Evolutionary conservation across 2,329 filamentous ascomycete genomes (phyloP), one percentile per base, ranked within the genome.

Genomic region (Colletotrichum sidae): DNA sequence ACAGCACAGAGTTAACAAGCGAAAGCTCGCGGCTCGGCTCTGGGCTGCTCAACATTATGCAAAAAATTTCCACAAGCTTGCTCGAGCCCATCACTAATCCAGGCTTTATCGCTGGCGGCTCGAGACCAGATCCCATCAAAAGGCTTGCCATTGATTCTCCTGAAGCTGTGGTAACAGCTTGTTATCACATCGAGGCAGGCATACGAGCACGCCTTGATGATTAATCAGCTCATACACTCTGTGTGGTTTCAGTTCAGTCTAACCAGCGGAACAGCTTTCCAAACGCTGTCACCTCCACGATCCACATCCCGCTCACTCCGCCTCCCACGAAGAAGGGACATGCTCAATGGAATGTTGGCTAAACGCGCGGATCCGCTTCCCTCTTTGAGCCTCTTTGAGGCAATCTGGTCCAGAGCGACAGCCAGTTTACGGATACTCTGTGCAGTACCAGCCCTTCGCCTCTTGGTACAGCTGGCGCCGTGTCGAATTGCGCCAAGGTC

Each of bases 101-200:
- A 41, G 41, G 39, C 51, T 49, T 15, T 45, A 51, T 61, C 25
- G 57, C 17, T 33, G 45, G 37, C 11, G 17, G 37, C 44, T 13
- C 34, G 42, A 15, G 45, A 13, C 25, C 52, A 41, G 9, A 35
- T 33, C 42, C 52, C 56, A 39, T 35, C 41, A 37, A 50, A 25
- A 49, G 39, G 50, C 44, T 53, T 53, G 17, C 51, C 39, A 34
- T 38, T 51, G 44, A 44, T 46, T 25, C 39, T 45, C 6, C 11
- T 55, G 46, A 56, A 65, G 57, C 57, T 62, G 62, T 65, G 62
- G 62, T 52, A 65, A 56, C 39, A 56, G 35, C 62, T 62, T 62
- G 52, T 56, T 62, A 44, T n/a, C 51, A 62, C 41, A 25, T 25
- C 25, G 25, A 25, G 25, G 25, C 25, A 25, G 25, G 25, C 25